Evolutionary conservation across 2,329 filamentous ascomycete species (phyloP).

Genomic region (Epichloe baconii): DNA sequence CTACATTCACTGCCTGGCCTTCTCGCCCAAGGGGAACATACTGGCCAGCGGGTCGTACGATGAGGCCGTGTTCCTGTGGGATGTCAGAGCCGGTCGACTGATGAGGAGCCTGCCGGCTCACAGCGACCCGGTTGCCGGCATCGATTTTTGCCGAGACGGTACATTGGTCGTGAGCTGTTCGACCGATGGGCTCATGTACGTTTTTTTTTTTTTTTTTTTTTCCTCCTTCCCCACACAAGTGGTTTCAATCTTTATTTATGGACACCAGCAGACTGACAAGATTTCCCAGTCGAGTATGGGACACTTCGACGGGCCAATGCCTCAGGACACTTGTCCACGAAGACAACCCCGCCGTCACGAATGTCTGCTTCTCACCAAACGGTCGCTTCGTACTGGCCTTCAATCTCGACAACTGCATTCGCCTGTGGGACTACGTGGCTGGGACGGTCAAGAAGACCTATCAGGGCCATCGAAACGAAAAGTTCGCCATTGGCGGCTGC

Average conservation of each 20-base stretch:
- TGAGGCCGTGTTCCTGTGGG: constrained; percentile 94
- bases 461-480: constrained; percentile 76
- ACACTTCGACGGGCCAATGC: constrained; percentile 89
- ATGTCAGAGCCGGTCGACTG: constrained; percentile 72
- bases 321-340: constrained; percentile 90
- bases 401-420: constrained; percentile 78
- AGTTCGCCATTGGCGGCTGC: constrained; percentile 72
- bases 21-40: constrained; percentile 97
- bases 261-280: constrained; percentile 7
- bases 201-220: constrained; percentile 5
- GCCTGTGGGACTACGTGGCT: constrained; percentile 89
- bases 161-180: constrained; percentile 87
- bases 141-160: constrained; percentile 86
- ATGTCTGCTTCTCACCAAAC: constrained; percentile 87
- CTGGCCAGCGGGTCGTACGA: constrained; percentile 92
- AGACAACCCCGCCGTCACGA: constrained; percentile 81
- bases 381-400: constrained; percentile 86
- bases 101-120: constrained; percentile 91
- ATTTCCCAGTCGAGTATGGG: constrained; percentile 65
- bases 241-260: background rate
- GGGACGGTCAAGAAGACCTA: constrained; percentile 94
- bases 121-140: constrained; percentile 84
- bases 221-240: constrained; percentile 3
- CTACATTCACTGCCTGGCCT: constrained; percentile 87
- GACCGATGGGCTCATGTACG: constrained; percentile 75